These are phyloP conservation scores for Barnettozyma sp. DNA, from an alignment of 805 yeast genomes.

Conservation along the genomic window DNA sequence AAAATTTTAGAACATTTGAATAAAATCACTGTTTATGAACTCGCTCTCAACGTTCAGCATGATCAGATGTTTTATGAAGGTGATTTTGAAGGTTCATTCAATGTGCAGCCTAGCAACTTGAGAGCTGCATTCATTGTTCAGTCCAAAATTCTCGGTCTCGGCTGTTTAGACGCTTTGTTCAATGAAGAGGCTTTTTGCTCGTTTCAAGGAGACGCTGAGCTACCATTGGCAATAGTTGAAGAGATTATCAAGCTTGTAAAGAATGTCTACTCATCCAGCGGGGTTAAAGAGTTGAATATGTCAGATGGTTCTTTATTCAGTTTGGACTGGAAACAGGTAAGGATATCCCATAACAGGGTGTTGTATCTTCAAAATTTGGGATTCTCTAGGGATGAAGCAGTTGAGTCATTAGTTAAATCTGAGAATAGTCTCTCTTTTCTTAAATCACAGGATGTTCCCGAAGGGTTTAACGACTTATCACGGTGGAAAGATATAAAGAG, in stretches of 20 bases:
- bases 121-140: constrained; percentile 32
- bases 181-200: constrained; percentile 22
- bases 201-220: constrained; percentile 21
- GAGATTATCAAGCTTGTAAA: constrained; percentile 39
- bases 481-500: constrained; percentile 27
- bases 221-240: constrained; percentile 37
- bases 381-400: constrained; percentile 26
- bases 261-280: constrained; percentile 33
- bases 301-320: constrained; percentile 32
- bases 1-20: constrained; percentile 39
- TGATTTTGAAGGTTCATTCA: constrained; percentile 17
- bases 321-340: constrained; percentile 32
- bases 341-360: constrained; percentile 33
- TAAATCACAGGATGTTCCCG: constrained; percentile 19
- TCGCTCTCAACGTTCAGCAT: constrained; percentile 26
- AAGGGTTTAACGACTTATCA: constrained; percentile 19
- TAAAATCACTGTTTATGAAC: constrained; percentile 36
- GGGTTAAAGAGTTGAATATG: constrained; percentile 29
- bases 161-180: constrained; percentile 32
- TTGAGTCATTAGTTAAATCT: constrained; percentile 24
- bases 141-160: constrained; percentile 33
- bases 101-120: constrained; percentile 15
- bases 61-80: constrained; percentile 36
- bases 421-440: constrained; percentile 28
- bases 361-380: constrained; percentile 30